phyloP scores from a whole-genome alignment of 768 basidiomycete species.

The Lentinula aciculospora region DNA sequence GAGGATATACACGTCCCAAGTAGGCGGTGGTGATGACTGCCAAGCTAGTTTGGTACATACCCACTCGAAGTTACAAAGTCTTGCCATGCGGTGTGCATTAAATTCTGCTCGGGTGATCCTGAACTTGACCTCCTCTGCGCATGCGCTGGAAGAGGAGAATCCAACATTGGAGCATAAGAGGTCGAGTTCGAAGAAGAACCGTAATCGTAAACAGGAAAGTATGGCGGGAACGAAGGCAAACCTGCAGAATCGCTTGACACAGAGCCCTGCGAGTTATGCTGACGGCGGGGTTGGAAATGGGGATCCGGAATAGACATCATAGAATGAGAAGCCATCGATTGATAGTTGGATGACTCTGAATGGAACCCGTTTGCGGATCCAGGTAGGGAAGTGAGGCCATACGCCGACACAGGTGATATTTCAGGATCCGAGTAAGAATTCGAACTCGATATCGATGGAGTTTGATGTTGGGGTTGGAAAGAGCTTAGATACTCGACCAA shows the following conservation, averaged over 20 bases:
- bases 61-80: constrained; percentile 48
- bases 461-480: constrained; percentile 31
- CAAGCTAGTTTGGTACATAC: neutral
- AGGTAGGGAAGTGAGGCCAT: constrained; percentile 12
- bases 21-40: neutral
- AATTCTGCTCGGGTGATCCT: constrained; percentile 55
- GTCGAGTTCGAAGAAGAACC: constrained; percentile 30
- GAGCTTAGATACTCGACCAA: constrained; percentile 66
- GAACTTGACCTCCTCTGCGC: constrained; percentile 32
- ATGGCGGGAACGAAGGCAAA: constrained; percentile 44
- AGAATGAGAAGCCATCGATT: constrained; percentile 12
- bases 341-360: constrained; percentile 27
- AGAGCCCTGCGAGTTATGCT: constrained; percentile 9
- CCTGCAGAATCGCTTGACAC: neutral
- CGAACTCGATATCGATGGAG: neutral
- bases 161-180: constrained; percentile 28
- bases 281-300: constrained; percentile 11
- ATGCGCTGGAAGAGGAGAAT: constrained; percentile 31
- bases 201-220: constrained; percentile 77
- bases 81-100: constrained; percentile 56
- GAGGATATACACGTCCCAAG: neutral
- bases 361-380: constrained; percentile 26
- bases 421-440: constrained; percentile 19
- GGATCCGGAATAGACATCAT: constrained; percentile 14
- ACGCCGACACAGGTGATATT: constrained; percentile 39